These are phyloP conservation scores for Suillus alpinus DNA, from an alignment of 768 basidiomycete species.

Conservation along the genomic window DNA sequence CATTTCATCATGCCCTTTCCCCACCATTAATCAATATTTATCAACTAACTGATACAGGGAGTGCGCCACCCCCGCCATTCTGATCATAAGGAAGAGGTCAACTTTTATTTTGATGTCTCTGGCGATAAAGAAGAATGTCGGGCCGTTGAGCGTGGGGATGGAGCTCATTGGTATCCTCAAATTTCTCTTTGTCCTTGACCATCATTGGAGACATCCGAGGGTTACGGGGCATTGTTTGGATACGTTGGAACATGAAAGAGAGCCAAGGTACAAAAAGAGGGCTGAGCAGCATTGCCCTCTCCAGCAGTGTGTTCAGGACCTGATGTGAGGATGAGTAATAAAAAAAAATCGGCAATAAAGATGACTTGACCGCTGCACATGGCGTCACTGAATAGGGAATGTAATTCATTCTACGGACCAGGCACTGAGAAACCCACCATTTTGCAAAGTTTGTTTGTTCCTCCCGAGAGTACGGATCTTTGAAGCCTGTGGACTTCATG, in stretches of 20 bases:
- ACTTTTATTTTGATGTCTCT: too few relatives aligned
- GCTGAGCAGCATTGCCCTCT: conserved; percentile 36
- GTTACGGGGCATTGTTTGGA: conserved; percentile 24
- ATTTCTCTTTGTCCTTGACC: too few relatives aligned
- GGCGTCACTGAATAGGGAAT: conserved; percentile 35
- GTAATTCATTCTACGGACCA: too few relatives aligned
- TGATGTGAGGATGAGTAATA: conserved; percentile 15
- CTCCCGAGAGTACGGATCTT: conserved; percentile 59
- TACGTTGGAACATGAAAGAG: conserved; percentile 45
- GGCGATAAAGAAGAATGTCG: too few relatives aligned
- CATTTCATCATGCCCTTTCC: too few relatives aligned
- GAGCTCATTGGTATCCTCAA: too few relatives aligned
- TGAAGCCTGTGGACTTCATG: conserved; percentile 44
- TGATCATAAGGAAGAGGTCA: too few relatives aligned
- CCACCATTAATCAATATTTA: too few relatives aligned
- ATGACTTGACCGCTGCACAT: conserved; percentile 45
- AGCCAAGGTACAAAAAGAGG: conserved; percentile 54
- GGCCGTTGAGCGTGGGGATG: too few relatives aligned
- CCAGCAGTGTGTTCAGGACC: conserved; percentile 49
- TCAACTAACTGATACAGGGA: too few relatives aligned
- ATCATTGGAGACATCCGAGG: conserved; percentile 46
- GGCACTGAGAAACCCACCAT: conserved; percentile 37
- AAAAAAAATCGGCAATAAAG: not conserved
- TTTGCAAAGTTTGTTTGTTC: conserved; percentile 52
- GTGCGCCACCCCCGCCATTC: too few relatives aligned